phyloP scores from a whole-genome alignment of 139 green algal genomes.

The Closterium sp. region DNA sequence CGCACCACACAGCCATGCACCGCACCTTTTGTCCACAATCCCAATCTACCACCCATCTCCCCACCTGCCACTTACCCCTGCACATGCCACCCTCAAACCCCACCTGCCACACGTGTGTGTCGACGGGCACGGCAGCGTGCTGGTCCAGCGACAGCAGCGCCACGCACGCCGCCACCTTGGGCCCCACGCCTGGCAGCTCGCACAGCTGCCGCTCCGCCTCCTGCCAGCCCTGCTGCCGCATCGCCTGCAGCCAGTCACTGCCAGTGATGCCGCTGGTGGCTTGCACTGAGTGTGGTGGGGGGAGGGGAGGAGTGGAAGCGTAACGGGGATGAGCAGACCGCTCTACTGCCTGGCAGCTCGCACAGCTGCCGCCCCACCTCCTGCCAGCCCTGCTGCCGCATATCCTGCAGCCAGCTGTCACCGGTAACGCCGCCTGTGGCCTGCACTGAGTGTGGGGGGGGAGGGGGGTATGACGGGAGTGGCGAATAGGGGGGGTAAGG shows the following conservation, averaged over 20 bases:
- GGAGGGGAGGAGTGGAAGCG: too few relatives aligned
- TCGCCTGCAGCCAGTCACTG: conserved; percentile 67
- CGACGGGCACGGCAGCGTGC: conserved; percentile 82
- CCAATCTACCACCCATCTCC: too few relatives aligned
- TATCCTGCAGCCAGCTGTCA: conserved; percentile 66
- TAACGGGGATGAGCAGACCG: too few relatives aligned
- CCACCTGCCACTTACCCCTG: too few relatives aligned
- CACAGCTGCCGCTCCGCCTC: conserved; percentile 71
- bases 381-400: conserved; percentile 54
- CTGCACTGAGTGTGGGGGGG: neutral
- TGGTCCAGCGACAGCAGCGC: conserved; percentile 94
- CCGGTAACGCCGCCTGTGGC: conserved; percentile 53
- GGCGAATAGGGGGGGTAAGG: too few relatives aligned
- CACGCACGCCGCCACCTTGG: conserved; percentile 70
- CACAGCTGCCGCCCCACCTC: conserved; percentile 71
- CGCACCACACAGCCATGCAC: too few relatives aligned
- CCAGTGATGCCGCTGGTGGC: conserved; percentile 54
- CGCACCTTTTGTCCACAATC: too few relatives aligned
- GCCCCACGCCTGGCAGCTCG: conserved; percentile 82
- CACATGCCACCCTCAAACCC: too few relatives aligned
- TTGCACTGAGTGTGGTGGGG: neutral
- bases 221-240: conserved; percentile 54
- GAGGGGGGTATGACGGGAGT: too few relatives aligned
- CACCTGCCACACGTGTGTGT: conserved; percentile 95
- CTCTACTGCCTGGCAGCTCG: conserved; percentile 78